Evolutionary conservation across 805 yeast genomes (phyloP).

Genomic region (Candida argentea): DNA sequence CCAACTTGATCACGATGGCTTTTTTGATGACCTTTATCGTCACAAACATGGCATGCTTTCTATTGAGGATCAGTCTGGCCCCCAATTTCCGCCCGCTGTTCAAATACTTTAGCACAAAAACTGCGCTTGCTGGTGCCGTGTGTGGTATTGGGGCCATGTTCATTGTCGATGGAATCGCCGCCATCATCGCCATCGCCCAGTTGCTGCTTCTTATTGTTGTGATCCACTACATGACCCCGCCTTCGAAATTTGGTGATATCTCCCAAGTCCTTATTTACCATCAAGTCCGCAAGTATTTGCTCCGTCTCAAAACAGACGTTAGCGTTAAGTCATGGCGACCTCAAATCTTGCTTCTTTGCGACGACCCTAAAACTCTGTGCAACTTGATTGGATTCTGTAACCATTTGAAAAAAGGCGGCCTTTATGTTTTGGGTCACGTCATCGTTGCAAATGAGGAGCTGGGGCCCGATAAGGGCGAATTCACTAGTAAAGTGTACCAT

Average conservation of each 20-base stretch:
- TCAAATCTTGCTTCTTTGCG: slow-evolving; percentile 78
- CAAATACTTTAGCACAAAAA: slow-evolving; percentile 68
- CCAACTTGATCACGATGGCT: slow-evolving; percentile 94
- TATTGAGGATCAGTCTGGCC: slow-evolving; percentile 81
- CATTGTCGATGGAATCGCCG: slow-evolving; percentile 86
- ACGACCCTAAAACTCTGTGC: slow-evolving; percentile 90
- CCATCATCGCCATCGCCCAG: slow-evolving; percentile 61
- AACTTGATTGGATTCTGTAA: slow-evolving; percentile 87
- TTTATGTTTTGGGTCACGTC: slow-evolving; percentile 88
- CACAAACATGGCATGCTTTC: slow-evolving; percentile 86
- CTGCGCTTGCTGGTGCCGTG: slow-evolving; percentile 71
- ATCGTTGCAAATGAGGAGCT: slow-evolving; percentile 44
- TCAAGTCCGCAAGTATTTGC: slow-evolving; percentile 85
- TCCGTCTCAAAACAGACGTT: slow-evolving; percentile 70
- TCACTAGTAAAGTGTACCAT: slow-evolving; percentile 36
- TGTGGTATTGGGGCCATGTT: slow-evolving; percentile 79
- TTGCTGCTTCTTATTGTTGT: slow-evolving; percentile 57
- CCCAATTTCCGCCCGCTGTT: slow-evolving; percentile 98
- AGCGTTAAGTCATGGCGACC: slow-evolving; percentile 99
- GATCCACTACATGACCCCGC: slow-evolving; percentile 88
- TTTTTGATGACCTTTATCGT: slow-evolving; percentile 93
- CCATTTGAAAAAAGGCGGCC: slow-evolving; percentile 89
- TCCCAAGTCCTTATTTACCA: slow-evolving; percentile 92
- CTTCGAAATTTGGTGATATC: slow-evolving; percentile 97
- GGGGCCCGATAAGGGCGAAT: slow-evolving; percentile 23